Conservation (phyloP, 1,139 yeast species). For the Geotrichum australiense region DNA sequence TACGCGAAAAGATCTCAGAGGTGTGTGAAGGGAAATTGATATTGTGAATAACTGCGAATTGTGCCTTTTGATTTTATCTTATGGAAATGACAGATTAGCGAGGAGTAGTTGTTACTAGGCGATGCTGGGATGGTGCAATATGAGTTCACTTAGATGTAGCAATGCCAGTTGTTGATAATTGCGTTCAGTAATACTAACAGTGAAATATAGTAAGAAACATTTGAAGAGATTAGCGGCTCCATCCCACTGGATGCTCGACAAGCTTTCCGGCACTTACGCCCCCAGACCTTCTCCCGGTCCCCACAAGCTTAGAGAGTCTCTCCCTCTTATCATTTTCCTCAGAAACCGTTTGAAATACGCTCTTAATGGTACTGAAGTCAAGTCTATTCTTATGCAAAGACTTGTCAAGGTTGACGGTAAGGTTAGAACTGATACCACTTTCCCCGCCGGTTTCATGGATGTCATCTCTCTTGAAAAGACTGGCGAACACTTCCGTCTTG, state of each 20-base stretch:
- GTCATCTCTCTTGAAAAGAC: constrained; percentile 95
- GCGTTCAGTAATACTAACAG: neutral
- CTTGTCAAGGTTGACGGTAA: constrained; percentile 98
- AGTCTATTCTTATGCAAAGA: constrained; percentile 98
- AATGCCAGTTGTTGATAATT: too few species aligned
- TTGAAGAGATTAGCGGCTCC: constrained; percentile 99
- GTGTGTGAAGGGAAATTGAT: neutral
- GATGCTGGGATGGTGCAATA: too few species aligned
- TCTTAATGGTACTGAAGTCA: constrained; percentile 98
- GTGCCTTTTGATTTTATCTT: neutral
- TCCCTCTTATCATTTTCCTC: constrained; percentile 94
- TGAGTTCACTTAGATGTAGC: too few species aligned
- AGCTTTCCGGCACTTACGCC: constrained; percentile 98
- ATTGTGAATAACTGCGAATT: neutral
- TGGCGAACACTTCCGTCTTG: constrained; percentile 97
- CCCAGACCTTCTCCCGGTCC: constrained; percentile 99
- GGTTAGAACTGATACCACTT: constrained; percentile 97
- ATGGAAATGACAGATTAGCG: too few species aligned
- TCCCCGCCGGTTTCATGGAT: constrained; percentile 99
- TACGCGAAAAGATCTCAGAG: neutral
- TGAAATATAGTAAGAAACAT: constrained; percentile 68
- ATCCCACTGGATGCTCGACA: constrained; percentile 99
- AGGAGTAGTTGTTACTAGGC: too few species aligned
- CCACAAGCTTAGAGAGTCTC: constrained; percentile 98
- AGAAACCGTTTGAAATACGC: constrained; percentile 99